Evolutionary conservation across 208 protist genomes (phyloP).

Genomic region (Vickermania ingenoplastis): DNA sequence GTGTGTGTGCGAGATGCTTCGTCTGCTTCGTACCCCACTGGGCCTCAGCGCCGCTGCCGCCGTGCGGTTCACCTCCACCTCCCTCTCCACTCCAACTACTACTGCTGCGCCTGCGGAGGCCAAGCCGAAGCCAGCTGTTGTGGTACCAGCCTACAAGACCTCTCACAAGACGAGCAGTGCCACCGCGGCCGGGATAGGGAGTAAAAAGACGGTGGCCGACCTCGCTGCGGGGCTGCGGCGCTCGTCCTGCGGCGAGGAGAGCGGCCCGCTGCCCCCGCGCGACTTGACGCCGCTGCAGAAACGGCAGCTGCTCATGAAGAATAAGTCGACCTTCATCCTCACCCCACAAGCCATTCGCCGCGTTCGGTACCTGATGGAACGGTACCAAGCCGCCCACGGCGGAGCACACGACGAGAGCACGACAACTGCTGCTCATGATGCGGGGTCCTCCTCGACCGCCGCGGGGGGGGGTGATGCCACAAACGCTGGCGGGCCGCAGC

Average conservation of each 20-base stretch:
- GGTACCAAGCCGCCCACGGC: slow-evolving; percentile 16
- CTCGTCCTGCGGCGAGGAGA: slow-evolving; percentile 73
- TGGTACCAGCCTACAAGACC: slow-evolving; percentile 66
- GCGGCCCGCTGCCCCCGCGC: slow-evolving; percentile 45
- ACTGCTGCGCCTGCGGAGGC: background rate
- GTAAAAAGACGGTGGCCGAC: background rate
- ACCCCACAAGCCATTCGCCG: slow-evolving; percentile 74
- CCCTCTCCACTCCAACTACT: slow-evolving; percentile 2
- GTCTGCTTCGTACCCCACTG: background rate
- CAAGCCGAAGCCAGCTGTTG: slow-evolving; percentile 6
- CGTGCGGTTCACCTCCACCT: too few species aligned
- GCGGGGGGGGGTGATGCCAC: slow-evolving; percentile 8
- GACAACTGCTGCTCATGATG: background rate
- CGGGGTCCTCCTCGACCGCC: background rate
- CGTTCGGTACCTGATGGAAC: slow-evolving; percentile 61
- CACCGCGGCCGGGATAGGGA: slow-evolving; percentile 3
- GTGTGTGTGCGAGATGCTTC: background rate
- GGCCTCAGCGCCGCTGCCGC: too few species aligned
- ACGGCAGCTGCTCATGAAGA: slow-evolving; percentile 61
- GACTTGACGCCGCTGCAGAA: slow-evolving; percentile 68
- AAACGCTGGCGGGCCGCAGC: background rate
- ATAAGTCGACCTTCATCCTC: slow-evolving; percentile 78
- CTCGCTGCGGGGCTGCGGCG: slow-evolving; percentile 6
- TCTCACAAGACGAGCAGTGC: slow-evolving; percentile 56
- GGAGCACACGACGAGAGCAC: background rate